Conservation (phyloP, 345 rosid species). For the Theobroma cacao region DNA sequence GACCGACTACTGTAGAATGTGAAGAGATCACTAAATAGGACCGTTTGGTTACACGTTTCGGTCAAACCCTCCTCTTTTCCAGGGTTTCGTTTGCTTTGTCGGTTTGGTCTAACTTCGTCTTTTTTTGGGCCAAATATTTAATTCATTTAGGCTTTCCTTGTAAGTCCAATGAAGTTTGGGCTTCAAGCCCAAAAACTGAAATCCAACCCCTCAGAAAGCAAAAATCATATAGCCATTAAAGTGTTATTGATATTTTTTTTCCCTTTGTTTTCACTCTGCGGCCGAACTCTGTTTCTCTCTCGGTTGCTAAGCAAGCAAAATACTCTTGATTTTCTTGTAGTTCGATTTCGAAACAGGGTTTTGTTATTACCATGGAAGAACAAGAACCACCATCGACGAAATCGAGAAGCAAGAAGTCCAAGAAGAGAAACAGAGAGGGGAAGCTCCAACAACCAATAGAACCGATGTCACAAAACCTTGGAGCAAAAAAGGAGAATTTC, state of each 20-base stretch:
- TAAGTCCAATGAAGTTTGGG: background rate
- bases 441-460: background rate
- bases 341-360: background rate
- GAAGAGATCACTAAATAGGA: background rate
- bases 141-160: background rate
- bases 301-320: background rate
- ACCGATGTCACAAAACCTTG: background rate
- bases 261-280: background rate
- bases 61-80: background rate
- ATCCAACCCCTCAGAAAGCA: background rate
- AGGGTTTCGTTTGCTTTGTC: background rate
- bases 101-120: too few species aligned
- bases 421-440: slow-evolving; percentile 6
- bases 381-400: slow-evolving; percentile 12
- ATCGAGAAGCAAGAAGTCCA: background rate
- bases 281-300: background rate
- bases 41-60: background rate
- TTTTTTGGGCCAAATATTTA: background rate
- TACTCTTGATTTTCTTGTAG: too few species aligned
- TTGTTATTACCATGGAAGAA: background rate
- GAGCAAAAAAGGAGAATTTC: background rate
- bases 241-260: background rate
- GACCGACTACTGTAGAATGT: background rate
- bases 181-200: background rate
- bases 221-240: background rate